Percentiles rank a stretch among this genome's conserved stretches.
phyloP scores from a whole-genome alignment of 257 asterid genomes.

The Echites panduratus region DNA sequence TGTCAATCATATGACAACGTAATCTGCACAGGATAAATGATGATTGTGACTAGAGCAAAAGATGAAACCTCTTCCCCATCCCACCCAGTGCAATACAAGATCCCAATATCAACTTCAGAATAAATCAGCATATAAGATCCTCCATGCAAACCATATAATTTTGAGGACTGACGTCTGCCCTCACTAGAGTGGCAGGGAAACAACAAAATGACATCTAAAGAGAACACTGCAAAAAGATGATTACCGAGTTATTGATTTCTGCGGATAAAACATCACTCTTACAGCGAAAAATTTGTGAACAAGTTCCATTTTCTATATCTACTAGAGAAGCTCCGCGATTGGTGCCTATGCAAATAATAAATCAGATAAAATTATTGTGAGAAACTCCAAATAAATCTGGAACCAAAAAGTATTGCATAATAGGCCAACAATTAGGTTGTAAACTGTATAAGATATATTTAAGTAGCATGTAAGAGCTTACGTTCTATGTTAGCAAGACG shows the following conservation, averaged over 20 bases:
- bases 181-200: neutral
- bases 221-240: neutral
- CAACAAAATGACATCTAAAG: neutral
- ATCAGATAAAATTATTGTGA: neutral
- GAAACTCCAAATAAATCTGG: neutral
- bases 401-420: neutral
- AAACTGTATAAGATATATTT: neutral
- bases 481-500: neutral
- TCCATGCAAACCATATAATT: neutral
- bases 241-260: conserved; percentile 59
- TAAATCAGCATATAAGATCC: neutral
- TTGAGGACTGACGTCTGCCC: neutral
- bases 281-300: conserved; percentile 49
- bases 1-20: neutral
- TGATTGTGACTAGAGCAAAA: neutral
- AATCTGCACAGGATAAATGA: neutral
- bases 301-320: conserved; percentile 53
- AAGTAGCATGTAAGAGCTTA: neutral
- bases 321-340: conserved; percentile 67
- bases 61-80: no score
- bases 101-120: neutral
- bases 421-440: neutral
- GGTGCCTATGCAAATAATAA: conserved; percentile 48
- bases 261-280: conserved; percentile 76
- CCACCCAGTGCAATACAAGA: neutral